Conservation (phyloP, 192 early-diverging fungal genomes). For the Geranomyces michiganensis region DNA sequence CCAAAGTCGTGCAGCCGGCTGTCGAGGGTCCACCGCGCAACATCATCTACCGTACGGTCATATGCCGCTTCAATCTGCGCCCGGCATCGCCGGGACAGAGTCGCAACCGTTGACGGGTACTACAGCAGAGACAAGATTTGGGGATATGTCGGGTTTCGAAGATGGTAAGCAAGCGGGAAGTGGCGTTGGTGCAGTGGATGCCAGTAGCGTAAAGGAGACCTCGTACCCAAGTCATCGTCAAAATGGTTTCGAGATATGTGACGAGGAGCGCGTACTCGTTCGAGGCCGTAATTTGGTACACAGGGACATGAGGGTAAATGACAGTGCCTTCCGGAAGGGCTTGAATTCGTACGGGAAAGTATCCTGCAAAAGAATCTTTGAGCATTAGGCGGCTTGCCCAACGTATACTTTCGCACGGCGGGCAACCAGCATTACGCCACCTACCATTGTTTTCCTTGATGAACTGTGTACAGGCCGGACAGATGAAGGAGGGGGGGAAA, state of each 20-base stretch:
- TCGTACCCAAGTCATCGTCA: conserved; percentile 80
- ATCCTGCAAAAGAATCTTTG: conserved; percentile 55
- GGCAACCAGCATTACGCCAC: too few relatives aligned
- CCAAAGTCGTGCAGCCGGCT: conserved; percentile 87
- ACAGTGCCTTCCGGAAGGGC: conserved; percentile 81
- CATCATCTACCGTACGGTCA: conserved; percentile 66
- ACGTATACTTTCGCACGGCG: too few relatives aligned
- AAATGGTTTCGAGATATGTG: conserved; percentile 81
- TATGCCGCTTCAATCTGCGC: conserved; percentile 66
- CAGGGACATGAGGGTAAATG: conserved; percentile 77
- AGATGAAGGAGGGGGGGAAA: background rate
- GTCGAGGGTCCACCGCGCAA: conserved; percentile 54
- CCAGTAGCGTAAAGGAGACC: too few relatives aligned
- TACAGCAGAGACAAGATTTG: too few relatives aligned
- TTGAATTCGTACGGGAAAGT: conserved; percentile 83
- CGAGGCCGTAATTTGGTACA: conserved; percentile 79
- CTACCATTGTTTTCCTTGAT: conserved; percentile 72
- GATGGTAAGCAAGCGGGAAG: background rate
- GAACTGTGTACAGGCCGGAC: conserved; percentile 49
- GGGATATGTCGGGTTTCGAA: too few relatives aligned
- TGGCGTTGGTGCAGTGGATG: too few relatives aligned
- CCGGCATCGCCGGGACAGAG: conserved; percentile 70
- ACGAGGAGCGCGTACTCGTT: conserved; percentile 73
- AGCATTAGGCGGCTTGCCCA: too few relatives aligned
- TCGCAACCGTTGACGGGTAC: conserved; percentile 88